phyloP scores from a whole-genome alignment of 2,329 filamentous ascomycete genomes.

The Colletotrichum melonis region DNA sequence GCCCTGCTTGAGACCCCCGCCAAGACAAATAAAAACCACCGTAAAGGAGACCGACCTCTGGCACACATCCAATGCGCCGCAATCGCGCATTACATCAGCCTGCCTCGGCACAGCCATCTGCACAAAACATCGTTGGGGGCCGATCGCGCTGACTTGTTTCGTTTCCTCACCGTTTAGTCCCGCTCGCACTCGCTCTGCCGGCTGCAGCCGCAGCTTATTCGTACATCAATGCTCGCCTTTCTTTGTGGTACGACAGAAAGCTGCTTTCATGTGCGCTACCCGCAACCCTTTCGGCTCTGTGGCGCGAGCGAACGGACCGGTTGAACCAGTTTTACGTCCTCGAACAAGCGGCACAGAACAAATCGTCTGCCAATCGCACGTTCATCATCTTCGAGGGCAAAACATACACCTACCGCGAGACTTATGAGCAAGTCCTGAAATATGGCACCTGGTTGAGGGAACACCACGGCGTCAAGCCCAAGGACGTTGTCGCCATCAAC shows the following conservation, averaged over 20 bases:
- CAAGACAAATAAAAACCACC: background rate
- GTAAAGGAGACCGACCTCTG: background rate
- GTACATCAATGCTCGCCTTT: constrained; percentile 80
- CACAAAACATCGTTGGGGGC: background rate
- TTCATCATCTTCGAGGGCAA: constrained; percentile 77
- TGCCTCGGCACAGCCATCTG: background rate
- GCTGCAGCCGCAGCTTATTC: constrained; percentile 75
- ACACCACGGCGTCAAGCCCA: constrained; percentile 70
- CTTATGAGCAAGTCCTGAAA: constrained; percentile 76
- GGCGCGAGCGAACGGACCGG: constrained; percentile 67
- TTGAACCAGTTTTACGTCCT: constrained; percentile 81
- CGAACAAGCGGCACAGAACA: constrained; percentile 70
- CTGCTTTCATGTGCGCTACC: constrained; percentile 68
- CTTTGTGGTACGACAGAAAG: constrained; percentile 73
- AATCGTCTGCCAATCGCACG: constrained; percentile 61
- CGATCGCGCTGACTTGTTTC: constrained; percentile 19
- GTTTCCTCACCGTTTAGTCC: constrained; percentile 50
- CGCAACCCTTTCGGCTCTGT: constrained; percentile 53
- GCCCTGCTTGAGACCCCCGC: background rate
- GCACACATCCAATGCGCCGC: background rate
- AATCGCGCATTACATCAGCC: constrained; percentile 13
- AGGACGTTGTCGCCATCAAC: constrained; percentile 83
- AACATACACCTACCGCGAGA: constrained; percentile 79
- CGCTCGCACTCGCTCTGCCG: constrained; percentile 66
- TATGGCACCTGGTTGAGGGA: constrained; percentile 82